A percentile compares a stretch with the other conserved stretches of the same genome.
These are phyloP conservation scores for Leishmania guyanensis DNA, from an alignment of 208 protist genomes.

Conservation along the genomic window DNA sequence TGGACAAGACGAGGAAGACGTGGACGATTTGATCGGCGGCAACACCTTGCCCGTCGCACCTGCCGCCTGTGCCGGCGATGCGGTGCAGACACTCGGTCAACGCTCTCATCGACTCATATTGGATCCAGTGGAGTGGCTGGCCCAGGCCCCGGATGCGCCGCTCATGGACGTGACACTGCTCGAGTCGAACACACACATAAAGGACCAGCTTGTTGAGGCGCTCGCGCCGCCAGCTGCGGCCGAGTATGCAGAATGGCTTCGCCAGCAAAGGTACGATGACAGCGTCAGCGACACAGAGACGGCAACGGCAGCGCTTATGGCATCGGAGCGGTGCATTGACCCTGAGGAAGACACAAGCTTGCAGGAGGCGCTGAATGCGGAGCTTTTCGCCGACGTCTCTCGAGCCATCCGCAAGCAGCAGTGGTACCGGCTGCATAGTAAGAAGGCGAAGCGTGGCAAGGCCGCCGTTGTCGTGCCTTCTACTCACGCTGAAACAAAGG, in stretches of 20 bases:
- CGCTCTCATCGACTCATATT: conserved; percentile 30
- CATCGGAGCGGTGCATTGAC: neutral
- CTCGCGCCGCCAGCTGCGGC: neutral
- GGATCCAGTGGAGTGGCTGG: conserved; percentile 61
- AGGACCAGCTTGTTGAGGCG: conserved; percentile 7
- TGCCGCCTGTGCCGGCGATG: neutral
- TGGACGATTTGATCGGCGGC: neutral
- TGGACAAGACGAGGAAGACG: neutral
- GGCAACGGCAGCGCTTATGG: conserved; percentile 9
- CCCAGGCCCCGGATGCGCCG: conserved; percentile 39
- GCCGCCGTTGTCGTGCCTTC: neutral
- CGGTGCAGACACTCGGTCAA: neutral
- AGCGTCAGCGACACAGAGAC: neutral
- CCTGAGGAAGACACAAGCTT: neutral
- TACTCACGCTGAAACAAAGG: neutral
- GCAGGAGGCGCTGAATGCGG: conserved; percentile 19
- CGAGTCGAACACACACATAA: conserved; percentile 7
- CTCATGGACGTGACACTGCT: conserved; percentile 46
- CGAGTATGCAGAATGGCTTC: neutral
- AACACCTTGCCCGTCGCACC: neutral
- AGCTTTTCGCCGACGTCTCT: conserved; percentile 25
- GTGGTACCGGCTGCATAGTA: neutral
- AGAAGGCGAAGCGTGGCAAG: conserved; percentile 2
- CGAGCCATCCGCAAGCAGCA: conserved; percentile 13
- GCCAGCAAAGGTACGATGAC: neutral